A percentile compares a stretch with the other conserved stretches of the same genome.
phyloP scores from a whole-genome alignment of 2,329 filamentous ascomycete species.

The Penicillium nordicum region DNA sequence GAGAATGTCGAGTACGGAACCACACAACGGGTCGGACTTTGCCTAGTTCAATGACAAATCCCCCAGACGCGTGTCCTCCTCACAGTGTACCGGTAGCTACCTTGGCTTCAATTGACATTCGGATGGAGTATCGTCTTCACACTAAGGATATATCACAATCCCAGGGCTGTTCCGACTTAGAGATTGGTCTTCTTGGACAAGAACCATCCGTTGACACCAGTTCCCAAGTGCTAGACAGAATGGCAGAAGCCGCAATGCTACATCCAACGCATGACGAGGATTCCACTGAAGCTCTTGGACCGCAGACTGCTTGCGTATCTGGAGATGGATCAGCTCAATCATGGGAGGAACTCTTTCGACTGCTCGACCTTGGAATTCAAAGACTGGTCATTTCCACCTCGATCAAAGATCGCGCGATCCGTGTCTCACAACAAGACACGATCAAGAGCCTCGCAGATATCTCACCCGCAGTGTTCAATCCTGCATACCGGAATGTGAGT shows the following conservation, averaged over 20 bases:
- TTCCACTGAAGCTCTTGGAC: too few species aligned
- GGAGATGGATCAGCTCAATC: neutral
- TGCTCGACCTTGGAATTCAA: slow-evolving; percentile 29
- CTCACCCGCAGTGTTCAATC: slow-evolving; percentile 31
- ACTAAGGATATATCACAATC: neutral
- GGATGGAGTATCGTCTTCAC: slow-evolving; percentile 15
- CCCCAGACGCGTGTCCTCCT: slow-evolving; percentile 17
- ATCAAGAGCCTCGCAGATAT: slow-evolving; percentile 23
- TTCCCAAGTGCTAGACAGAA: neutral
- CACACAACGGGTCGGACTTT: slow-evolving; percentile 6
- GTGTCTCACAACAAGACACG: neutral
- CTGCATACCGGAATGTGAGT: slow-evolving; percentile 31
- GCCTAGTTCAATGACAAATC: slow-evolving; percentile 18
- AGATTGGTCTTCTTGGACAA: neutral
- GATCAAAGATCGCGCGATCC: slow-evolving; percentile 2
- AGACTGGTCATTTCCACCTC: slow-evolving; percentile 15
- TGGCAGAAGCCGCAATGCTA: neutral
- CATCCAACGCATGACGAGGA: neutral
- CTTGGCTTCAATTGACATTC: slow-evolving; percentile 23
- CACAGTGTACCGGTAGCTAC: slow-evolving; percentile 10
- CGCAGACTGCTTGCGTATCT: neutral
- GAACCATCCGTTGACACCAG: too few species aligned
- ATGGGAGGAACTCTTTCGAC: slow-evolving; percentile 7
- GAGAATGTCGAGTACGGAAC: neutral
- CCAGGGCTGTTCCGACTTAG: too few species aligned